These are phyloP conservation scores for Yarrowia sp. DNA, from an alignment of 805 yeast species.

Conservation along the genomic window DNA sequence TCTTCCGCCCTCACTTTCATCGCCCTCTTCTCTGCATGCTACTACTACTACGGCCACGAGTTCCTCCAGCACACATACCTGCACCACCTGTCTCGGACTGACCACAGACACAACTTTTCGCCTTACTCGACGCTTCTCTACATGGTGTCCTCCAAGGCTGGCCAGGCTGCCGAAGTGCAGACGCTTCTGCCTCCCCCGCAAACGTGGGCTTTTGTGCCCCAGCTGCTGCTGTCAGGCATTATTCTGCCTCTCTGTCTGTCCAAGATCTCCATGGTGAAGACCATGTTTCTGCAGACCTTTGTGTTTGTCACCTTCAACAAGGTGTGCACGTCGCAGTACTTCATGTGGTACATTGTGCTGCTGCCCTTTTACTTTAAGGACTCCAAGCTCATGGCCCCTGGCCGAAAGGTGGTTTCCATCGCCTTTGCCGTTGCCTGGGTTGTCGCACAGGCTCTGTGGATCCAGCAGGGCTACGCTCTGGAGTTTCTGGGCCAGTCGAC, in stretches of 20 bases:
- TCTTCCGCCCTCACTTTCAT: constrained; percentile 47
- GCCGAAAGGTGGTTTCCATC: constrained; percentile 28
- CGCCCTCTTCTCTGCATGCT: constrained; percentile 59
- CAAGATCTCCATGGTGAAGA: constrained; percentile 46
- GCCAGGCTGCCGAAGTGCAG: constrained; percentile 13
- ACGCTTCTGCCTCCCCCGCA: constrained; percentile 30
- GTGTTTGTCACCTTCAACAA: constrained; percentile 76
- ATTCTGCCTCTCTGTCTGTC: constrained; percentile 56
- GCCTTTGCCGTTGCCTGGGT: constrained; percentile 60
- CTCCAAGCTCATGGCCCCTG: constrained; percentile 35
- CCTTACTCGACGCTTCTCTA: constrained; percentile 71
- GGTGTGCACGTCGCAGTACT: constrained; percentile 92
- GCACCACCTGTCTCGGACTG: constrained; percentile 78
- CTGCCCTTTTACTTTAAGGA: constrained; percentile 66
- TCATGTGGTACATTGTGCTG: constrained; percentile 88
- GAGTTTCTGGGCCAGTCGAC: constrained; percentile 75
- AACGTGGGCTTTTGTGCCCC: constrained; percentile 80
- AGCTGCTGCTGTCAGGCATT: constrained; percentile 57
- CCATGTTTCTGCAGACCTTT: constrained; percentile 73
- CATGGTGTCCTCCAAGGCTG: constrained; percentile 43
- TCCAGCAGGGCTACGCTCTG: constrained; percentile 68
- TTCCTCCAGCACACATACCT: constrained; percentile 74
- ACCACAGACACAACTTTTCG: constrained; percentile 94
- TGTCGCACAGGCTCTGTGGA: constrained; percentile 71
- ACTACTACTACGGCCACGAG: constrained; percentile 64